A percentile compares a stretch with the other conserved stretches of the same genome.
Evolutionary conservation across 495 filamentous ascomycete genomes (phyloP).

Genomic region (Tuber brumale): DNA sequence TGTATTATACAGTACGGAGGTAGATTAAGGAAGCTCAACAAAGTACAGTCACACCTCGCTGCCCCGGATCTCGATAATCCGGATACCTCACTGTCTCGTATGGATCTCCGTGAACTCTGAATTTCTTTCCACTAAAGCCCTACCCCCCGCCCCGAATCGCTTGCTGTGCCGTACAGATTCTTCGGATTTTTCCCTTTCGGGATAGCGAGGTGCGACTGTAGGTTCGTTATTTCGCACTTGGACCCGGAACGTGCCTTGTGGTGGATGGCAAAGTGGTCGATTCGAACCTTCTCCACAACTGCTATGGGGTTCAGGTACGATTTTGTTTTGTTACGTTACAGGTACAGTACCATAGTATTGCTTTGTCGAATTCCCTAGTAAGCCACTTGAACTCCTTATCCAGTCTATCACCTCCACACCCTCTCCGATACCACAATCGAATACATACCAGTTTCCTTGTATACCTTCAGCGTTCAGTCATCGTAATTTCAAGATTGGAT

Average conservation of each 20-base stretch:
- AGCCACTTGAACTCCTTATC: background rate
- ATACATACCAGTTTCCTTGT: too few relatives aligned
- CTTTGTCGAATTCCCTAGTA: background rate
- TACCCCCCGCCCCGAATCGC: too few relatives aligned
- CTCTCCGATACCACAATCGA: background rate
- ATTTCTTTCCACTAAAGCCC: too few relatives aligned
- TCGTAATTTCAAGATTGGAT: background rate
- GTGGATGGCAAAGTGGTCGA: background rate
- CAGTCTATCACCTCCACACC: background rate
- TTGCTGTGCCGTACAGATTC: too few relatives aligned
- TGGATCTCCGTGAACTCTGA: too few relatives aligned
- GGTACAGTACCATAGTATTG: too few relatives aligned
- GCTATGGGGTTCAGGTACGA: background rate
- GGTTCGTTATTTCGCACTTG: background rate
- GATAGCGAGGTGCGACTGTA: too few relatives aligned
- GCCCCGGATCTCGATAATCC: too few relatives aligned
- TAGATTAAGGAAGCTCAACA: background rate
- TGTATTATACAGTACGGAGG: too few relatives aligned
- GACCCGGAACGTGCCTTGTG: background rate
- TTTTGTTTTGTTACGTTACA: background rate
- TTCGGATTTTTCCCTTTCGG: too few relatives aligned
- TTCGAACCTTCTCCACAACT: background rate
- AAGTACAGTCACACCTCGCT: too few relatives aligned
- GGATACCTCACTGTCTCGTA: too few relatives aligned
- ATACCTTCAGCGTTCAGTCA: background rate